These are phyloP conservation scores for Hyphopichia khmerensis DNA, from an alignment of 1,139 yeast species.

Conservation along the genomic window DNA sequence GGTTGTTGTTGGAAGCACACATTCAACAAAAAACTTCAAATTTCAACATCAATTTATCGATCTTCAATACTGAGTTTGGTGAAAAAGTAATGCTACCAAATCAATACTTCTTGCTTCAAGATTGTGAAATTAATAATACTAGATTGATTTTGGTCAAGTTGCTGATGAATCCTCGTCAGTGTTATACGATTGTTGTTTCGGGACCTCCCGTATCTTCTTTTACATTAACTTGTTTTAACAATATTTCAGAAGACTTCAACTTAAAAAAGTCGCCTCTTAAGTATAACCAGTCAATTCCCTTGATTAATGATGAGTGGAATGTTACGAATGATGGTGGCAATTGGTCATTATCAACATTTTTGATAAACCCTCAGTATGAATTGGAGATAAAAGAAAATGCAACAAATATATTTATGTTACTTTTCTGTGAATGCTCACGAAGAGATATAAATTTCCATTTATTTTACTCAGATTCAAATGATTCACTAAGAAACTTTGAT, in stretches of 20 bases:
- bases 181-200: conserved; percentile 25
- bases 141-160: conserved; percentile 24
- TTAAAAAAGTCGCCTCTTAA: conserved; percentile 24
- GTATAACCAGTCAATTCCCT: conserved; percentile 16
- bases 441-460: conserved; percentile 41
- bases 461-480: conserved; percentile 29
- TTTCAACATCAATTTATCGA: conserved; percentile 22
- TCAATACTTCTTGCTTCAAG: conserved; percentile 24
- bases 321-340: conserved; percentile 54
- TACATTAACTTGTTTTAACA: conserved; percentile 38
- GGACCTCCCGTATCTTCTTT: conserved; percentile 27
- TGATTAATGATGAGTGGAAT: conserved; percentile 49
- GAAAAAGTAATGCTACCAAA: conserved; percentile 29
- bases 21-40: conserved; percentile 10
- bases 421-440: conserved; percentile 21
- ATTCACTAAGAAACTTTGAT: conserved; percentile 26
- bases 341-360: conserved; percentile 49
- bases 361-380: conserved; percentile 64
- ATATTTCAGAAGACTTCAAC: conserved; percentile 17
- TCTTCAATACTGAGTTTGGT: conserved; percentile 31
- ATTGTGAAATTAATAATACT: conserved; percentile 27
- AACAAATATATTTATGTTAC: conserved; percentile 19
- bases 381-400: conserved; percentile 18
- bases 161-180: conserved; percentile 21
- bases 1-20: conserved; percentile 52